These are phyloP conservation scores for Pseudozyma sp. DNA, from an alignment of 1,284 basidiomycete genomes.

Conservation along the genomic window DNA sequence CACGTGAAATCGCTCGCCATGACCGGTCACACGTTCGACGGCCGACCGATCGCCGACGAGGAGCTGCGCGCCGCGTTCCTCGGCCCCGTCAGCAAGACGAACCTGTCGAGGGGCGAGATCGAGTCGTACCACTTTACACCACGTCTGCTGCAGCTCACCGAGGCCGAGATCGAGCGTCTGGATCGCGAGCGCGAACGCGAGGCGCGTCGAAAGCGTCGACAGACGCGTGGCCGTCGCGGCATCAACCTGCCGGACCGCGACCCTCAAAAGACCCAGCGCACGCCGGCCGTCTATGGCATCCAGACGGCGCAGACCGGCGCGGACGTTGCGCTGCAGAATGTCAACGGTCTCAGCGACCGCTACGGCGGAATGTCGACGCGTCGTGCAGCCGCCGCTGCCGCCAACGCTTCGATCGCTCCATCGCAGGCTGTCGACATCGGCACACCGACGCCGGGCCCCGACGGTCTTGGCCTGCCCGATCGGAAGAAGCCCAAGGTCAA, in stretches of 20 bases:
- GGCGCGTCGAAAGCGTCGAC: constrained; percentile 82
- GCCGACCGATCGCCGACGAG: constrained; percentile 84
- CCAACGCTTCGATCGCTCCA: constrained; percentile 57
- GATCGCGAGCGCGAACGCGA: constrained; percentile 96
- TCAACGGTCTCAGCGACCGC: constrained; percentile 37
- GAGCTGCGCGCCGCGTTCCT: constrained; percentile 91
- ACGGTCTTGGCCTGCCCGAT: constrained; percentile 42
- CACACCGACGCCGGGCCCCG: constrained; percentile 54
- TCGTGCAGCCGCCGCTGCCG: constrained; percentile 61
- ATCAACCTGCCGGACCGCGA: constrained; percentile 91
- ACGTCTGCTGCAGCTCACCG: constrained; percentile 85
- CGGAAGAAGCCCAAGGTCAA: constrained; percentile 54
- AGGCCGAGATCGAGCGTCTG: constrained; percentile 83
- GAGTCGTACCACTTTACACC: constrained; percentile 79
- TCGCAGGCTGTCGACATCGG: constrained; percentile 48
- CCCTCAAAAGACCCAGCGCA: constrained; percentile 86
- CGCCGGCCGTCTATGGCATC: constrained; percentile 64
- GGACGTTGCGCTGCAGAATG: constrained; percentile 19
- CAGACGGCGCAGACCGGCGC: constrained; percentile 55
- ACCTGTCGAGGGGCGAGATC: constrained; percentile 76
- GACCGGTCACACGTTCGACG: constrained; percentile 86
- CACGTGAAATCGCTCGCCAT: constrained; percentile 93
- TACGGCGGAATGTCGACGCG: constrained; percentile 52
- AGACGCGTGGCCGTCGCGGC: constrained; percentile 88
- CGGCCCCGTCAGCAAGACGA: constrained; percentile 74